Conservation (phyloP, 805 yeast genomes). For the Myxozyma melibiosi region DNA sequence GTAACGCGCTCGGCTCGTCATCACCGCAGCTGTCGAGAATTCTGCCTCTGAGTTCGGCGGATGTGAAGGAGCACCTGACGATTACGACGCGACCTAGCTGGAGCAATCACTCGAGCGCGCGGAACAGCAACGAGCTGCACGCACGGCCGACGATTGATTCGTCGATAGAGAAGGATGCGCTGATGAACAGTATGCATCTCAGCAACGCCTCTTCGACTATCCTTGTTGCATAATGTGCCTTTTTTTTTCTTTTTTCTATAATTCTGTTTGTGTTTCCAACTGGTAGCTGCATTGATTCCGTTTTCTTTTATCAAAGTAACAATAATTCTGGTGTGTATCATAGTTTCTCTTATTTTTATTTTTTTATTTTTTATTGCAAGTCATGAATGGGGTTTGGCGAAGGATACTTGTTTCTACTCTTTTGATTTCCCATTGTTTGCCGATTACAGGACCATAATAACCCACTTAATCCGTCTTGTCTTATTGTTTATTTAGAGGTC, state of each 20-base stretch:
- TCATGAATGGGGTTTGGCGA: slow-evolving; percentile 16
- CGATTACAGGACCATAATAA: too few species aligned
- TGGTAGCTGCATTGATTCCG: background rate
- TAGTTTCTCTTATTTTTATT: background rate
- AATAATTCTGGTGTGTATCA: background rate
- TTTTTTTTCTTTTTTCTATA: background rate
- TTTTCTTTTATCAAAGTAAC: too few species aligned
- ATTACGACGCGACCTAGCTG: background rate
- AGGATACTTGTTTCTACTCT: background rate
- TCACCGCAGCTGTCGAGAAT: slow-evolving; percentile 8
- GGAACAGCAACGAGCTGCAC: slow-evolving; percentile 9
- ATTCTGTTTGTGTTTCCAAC: background rate
- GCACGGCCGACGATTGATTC: background rate
- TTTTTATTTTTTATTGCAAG: background rate
- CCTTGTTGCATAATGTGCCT: slow-evolving; percentile 13
- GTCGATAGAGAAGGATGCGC: slow-evolving; percentile 6
- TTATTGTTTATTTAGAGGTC: too few species aligned
- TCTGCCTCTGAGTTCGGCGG: slow-evolving; percentile 19
- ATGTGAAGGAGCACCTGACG: slow-evolving; percentile 15
- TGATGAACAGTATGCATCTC: slow-evolving; percentile 1
- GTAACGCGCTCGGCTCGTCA: slow-evolving; percentile 12
- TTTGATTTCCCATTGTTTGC: background rate
- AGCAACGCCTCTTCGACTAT: slow-evolving; percentile 7
- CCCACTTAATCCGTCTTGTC: too few species aligned
- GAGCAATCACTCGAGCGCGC: slow-evolving; percentile 13